phyloP scores from a whole-genome alignment of 441 rosid species.

The Brassica balearica region DNA sequence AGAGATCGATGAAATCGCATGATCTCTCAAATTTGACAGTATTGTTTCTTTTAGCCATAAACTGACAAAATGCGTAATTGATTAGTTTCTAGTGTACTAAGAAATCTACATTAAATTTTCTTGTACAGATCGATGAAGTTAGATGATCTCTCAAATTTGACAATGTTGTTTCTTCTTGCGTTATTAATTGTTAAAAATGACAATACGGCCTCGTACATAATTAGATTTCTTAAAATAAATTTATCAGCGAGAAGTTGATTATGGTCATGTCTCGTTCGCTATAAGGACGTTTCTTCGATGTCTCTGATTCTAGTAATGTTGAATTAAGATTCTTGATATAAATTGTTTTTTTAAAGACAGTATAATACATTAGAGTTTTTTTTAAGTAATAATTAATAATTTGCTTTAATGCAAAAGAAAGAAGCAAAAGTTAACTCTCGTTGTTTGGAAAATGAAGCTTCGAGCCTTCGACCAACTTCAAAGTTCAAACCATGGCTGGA shows the following conservation, averaged over 20 bases:
- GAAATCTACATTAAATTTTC: background rate
- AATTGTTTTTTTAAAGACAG: background rate
- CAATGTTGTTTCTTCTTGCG: background rate
- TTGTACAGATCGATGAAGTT: background rate
- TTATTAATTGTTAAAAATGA: background rate
- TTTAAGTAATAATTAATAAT: background rate
- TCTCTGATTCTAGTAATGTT: background rate
- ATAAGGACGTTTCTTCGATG: background rate
- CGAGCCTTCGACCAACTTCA: constrained; percentile 50
- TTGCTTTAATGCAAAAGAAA: background rate
- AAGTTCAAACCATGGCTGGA: constrained; percentile 48
- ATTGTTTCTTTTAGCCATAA: background rate
- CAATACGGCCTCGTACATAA: background rate
- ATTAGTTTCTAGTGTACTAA: background rate
- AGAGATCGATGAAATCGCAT: background rate
- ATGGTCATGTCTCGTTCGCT: background rate
- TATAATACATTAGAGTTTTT: background rate
- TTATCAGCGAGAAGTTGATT: background rate
- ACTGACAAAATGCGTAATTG: background rate
- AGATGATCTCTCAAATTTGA: constrained; percentile 11
- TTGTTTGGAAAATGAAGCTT: constrained; percentile 60
- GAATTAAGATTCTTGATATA: background rate
- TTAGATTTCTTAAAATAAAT: background rate
- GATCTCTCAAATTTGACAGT: background rate
- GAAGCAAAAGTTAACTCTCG: background rate